phyloP scores from a whole-genome alignment of 139 green algal genomes.

The Marvania coccoides region DNA sequence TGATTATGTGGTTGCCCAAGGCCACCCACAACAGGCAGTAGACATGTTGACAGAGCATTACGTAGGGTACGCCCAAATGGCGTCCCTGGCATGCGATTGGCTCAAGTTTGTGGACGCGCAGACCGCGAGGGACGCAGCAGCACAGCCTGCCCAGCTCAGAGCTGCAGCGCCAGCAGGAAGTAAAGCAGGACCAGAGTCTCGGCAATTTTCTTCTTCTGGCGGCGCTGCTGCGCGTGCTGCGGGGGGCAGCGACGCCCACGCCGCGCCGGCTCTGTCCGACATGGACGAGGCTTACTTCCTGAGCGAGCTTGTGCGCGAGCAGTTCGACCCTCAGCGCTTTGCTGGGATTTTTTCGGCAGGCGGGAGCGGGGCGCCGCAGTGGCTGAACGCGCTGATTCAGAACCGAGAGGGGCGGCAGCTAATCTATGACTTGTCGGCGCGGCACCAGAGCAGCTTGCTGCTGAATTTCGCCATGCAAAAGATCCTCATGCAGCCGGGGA shows the following conservation, averaged over 20 bases:
- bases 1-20: constrained; percentile 44
- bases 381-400: constrained; percentile 51
- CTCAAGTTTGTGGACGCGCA: constrained; percentile 22
- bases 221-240: no score
- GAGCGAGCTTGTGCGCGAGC: constrained; percentile 42
- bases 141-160: not conserved
- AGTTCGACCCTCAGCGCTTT: constrained; percentile 60
- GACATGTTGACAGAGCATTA: constrained; percentile 60
- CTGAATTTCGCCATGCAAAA: constrained; percentile 78
- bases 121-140: no score
- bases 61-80: constrained; percentile 65
- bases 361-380: constrained; percentile 29
- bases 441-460: constrained; percentile 60
- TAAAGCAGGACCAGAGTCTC: no score
- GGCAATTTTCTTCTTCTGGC: no score
- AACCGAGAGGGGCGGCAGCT: constrained; percentile 47
- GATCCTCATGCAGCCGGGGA: constrained; percentile 52
- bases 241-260: not conserved
- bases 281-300: constrained; percentile 37
- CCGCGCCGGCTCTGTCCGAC: not conserved
- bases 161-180: not conserved
- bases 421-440: constrained; percentile 65
- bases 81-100: constrained; percentile 48
- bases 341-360: constrained; percentile 47
- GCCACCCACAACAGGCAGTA: constrained; percentile 44